A percentile compares a stretch with the other conserved stretches of the same genome.
Conservation (phyloP, 495 filamentous ascomycete genomes). For the Penicillium pancosmium region DNA sequence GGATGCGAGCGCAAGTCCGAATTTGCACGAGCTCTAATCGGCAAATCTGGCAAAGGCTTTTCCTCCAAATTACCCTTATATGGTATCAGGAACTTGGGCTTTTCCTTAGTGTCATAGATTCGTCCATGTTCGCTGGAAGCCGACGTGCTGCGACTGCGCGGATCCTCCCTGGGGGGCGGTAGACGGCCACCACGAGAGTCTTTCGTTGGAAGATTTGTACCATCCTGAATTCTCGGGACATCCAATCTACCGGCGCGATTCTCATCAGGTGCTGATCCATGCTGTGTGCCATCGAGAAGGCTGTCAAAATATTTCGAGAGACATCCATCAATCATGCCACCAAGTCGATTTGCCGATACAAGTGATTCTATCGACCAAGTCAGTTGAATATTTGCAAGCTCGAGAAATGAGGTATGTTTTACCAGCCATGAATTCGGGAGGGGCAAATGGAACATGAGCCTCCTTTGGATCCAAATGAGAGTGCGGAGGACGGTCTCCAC, state of each 20-base stretch:
- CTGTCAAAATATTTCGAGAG: constrained; percentile 53
- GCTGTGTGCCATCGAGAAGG: constrained; percentile 26
- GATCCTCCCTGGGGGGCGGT: constrained; percentile 22
- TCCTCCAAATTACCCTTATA: constrained; percentile 19
- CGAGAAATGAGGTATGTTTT: too few relatives aligned
- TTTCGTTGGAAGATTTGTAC: not conserved
- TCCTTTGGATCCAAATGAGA: constrained; percentile 10
- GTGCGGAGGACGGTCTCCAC: not conserved
- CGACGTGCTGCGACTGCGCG: constrained; percentile 37
- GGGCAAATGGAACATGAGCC: constrained; percentile 12
- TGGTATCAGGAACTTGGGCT: constrained; percentile 18
- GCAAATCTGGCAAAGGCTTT: constrained; percentile 18
- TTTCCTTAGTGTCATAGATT: constrained; percentile 20
- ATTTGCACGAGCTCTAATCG: constrained; percentile 31
- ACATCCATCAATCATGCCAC: constrained; percentile 55
- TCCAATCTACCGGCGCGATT: constrained; percentile 15
- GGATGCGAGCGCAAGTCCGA: constrained; percentile 34
- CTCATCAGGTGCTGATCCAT: constrained; percentile 19
- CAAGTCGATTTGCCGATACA: constrained; percentile 52
- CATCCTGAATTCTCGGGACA: not conserved
- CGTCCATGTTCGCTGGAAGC: constrained; percentile 27
- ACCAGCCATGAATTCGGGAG: not conserved
- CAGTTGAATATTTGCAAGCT: constrained; percentile 1
- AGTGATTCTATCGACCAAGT: constrained; percentile 29
- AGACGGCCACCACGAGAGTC: constrained; percentile 19